A percentile compares a stretch with the other conserved stretches of the same genome.
Conservation (phyloP, 2,329 filamentous ascomycete genomes). For the Penicillium sp. region DNA sequence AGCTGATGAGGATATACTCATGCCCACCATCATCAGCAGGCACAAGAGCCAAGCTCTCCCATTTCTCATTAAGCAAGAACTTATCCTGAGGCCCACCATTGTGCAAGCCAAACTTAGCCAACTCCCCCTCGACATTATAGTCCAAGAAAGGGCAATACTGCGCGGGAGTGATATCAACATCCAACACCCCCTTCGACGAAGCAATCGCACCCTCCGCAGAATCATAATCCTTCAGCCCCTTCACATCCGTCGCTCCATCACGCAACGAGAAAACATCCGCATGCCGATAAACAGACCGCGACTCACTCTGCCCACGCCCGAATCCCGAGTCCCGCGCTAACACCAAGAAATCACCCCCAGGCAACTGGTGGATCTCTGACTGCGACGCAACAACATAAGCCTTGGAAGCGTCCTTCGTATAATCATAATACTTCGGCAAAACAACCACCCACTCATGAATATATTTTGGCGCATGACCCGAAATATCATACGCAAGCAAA, state of each 20-base stretch:
- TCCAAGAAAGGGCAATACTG: conserved; percentile 70
- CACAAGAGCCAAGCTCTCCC: conserved; percentile 70
- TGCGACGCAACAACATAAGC: conserved; percentile 64
- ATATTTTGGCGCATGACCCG: conserved; percentile 50
- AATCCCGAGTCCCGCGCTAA: conserved; percentile 66
- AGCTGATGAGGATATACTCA: conserved; percentile 69
- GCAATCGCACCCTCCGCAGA: conserved; percentile 50
- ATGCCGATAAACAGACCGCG: conserved; percentile 66
- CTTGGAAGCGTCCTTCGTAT: conserved; percentile 53
- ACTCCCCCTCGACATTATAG: conserved; percentile 68
- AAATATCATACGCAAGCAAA: conserved; percentile 67
- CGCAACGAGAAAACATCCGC: conserved; percentile 71
- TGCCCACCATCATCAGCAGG: conserved; percentile 57
- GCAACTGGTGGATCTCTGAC: conserved; percentile 69
- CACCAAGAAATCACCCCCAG: conserved; percentile 67
- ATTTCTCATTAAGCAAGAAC: conserved; percentile 73
- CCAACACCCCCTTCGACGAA: conserved; percentile 57
- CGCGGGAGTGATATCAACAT: conserved; percentile 59
- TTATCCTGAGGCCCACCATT: conserved; percentile 68
- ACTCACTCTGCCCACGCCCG: conserved; percentile 60
- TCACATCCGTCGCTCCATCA: conserved; percentile 59
- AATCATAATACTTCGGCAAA: conserved; percentile 63
- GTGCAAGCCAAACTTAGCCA: conserved; percentile 68
- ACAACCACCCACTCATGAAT: conserved; percentile 68
- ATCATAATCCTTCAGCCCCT: conserved; percentile 45